phyloP scores from a whole-genome alignment of 768 basidiomycete species.

The Lactarius sp. region DNA sequence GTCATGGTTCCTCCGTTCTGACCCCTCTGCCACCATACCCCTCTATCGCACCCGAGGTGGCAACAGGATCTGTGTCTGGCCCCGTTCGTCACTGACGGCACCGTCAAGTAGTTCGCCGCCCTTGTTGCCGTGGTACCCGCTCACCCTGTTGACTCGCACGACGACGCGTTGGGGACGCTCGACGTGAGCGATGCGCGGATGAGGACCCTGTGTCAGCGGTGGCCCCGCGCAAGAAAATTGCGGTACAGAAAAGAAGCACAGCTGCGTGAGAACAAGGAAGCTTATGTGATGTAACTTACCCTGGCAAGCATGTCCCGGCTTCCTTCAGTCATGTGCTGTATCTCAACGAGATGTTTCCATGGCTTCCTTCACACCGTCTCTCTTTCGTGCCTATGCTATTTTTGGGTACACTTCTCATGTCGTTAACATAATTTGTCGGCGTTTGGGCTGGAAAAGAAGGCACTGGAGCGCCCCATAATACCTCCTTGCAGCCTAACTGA shows the following conservation, averaged over 20 bases:
- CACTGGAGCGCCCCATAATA: too few relatives aligned
- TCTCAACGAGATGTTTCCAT: background rate
- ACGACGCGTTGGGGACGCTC: conserved; percentile 35
- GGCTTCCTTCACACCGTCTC: background rate
- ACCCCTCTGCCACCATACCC: background rate
- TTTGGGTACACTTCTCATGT: too few relatives aligned
- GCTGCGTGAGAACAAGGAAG: conserved; percentile 89
- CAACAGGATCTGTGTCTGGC: background rate
- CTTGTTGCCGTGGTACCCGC: conserved; percentile 29
- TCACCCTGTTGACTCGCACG: conserved; percentile 24
- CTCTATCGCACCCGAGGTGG: conserved; percentile 3
- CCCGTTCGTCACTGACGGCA: conserved; percentile 13
- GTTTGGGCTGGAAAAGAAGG: too few relatives aligned
- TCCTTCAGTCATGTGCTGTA: too few relatives aligned
- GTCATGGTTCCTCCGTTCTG: background rate
- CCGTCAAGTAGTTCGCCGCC: conserved; percentile 28
- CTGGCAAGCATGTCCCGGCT: conserved; percentile 40
- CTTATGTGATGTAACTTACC: conserved; percentile 77
- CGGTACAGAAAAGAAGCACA: conserved; percentile 75
- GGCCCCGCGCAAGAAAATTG: conserved; percentile 60
- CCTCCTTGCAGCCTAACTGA: too few relatives aligned
- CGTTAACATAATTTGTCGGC: too few relatives aligned
- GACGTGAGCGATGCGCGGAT: conserved; percentile 51
- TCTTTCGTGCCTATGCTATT: background rate
- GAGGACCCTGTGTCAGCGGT: conserved; percentile 75